Percentiles rank a stretch among this genome's conserved stretches.
These are phyloP conservation scores for Blastocystis hominis DNA, from an alignment of 352 stramenopile genomes.

Conservation along the genomic window DNA sequence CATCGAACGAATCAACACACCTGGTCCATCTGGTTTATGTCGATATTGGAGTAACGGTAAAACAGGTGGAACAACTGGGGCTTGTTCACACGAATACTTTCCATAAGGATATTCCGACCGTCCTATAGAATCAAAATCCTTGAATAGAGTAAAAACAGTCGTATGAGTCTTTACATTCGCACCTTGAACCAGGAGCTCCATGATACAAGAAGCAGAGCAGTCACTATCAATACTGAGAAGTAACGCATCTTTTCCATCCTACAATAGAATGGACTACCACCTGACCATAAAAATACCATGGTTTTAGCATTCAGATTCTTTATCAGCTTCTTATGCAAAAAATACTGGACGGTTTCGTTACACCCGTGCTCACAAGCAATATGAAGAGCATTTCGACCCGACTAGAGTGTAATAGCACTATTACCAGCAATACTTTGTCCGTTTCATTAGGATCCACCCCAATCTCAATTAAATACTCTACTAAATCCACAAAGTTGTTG, in stretches of 20 bases:
- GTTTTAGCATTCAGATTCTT: conserved; percentile 11
- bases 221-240: conserved; percentile 28
- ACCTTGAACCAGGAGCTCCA: background rate
- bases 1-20: background rate
- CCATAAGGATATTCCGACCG: conserved; percentile 10
- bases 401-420: background rate
- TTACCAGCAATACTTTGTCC: background rate
- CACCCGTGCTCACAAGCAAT: background rate
- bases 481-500: conserved; percentile 6
- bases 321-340: conserved; percentile 23
- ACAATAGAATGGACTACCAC: background rate
- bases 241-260: conserved; percentile 16
- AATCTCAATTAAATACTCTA: background rate
- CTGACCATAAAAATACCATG: background rate
- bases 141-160: background rate
- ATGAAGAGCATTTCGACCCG: background rate
- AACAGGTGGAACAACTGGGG: conserved; percentile 26
- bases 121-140: background rate
- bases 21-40: conserved; percentile 29
- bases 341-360: conserved; percentile 28
- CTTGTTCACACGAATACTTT: background rate
- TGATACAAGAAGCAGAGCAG: background rate
- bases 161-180: conserved; percentile 27
- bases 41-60: conserved; percentile 48
- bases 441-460: conserved; percentile 4